These are phyloP conservation scores for Vigna angularis DNA, from an alignment of 306 rosid genomes.

Conservation along the genomic window DNA sequence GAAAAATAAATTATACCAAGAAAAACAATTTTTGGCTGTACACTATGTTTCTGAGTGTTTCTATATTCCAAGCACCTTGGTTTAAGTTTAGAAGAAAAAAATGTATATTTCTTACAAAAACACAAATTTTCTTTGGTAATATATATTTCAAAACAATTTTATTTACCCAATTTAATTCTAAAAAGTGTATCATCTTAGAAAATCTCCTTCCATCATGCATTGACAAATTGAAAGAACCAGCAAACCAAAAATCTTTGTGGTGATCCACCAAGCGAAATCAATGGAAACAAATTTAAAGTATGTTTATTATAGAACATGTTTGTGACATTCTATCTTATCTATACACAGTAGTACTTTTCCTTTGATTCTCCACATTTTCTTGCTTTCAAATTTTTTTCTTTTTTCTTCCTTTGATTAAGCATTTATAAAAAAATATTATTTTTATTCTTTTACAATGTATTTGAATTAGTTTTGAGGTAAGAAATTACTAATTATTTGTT, in stretches of 20 bases:
- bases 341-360: conserved; percentile 3
- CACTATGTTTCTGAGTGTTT: no score
- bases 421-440: neutral
- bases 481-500: no score
- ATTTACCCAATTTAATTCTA: no score
- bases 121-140: no score
- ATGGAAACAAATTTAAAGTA: conserved; percentile 36
- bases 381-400: neutral
- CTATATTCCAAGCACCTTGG: no score
- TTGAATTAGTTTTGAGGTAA: neutral
- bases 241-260: neutral
- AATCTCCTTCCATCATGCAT: neutral
- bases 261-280: conserved; percentile 7
- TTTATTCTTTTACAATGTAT: neutral
- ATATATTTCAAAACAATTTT: no score
- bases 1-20: no score
- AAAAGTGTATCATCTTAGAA: no score
- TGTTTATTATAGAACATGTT: conserved; percentile 26
- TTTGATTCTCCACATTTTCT: conserved; percentile 2
- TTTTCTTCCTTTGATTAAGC: neutral
- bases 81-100: no score
- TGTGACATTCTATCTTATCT: conserved; percentile 38
- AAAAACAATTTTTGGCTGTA: no score
- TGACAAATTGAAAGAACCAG: conserved; percentile 31
- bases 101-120: no score